These are phyloP conservation scores for Ganoderma sinense DNA, from an alignment of 1,284 basidiomycete species.

Conservation along the genomic window DNA sequence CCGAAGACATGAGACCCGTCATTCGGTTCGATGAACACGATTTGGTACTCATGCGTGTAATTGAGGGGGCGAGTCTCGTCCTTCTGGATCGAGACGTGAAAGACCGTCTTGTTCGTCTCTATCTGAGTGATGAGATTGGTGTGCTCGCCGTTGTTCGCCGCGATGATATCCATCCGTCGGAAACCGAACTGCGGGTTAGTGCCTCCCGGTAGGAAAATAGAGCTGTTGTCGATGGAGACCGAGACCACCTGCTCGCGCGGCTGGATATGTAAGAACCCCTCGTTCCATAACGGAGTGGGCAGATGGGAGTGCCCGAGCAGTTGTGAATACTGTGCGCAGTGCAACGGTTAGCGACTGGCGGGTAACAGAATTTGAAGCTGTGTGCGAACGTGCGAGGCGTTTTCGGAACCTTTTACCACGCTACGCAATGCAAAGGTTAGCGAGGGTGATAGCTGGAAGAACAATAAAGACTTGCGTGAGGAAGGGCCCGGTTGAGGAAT, in stretches of 20 bases:
- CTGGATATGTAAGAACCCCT: slow-evolving; percentile 25
- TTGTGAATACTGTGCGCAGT: slow-evolving; percentile 53
- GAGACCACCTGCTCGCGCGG: slow-evolving; percentile 56
- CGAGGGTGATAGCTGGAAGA: not conserved
- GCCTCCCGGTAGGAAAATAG: slow-evolving; percentile 63
- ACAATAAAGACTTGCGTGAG: slow-evolving; percentile 51
- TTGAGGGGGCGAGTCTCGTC: slow-evolving; percentile 56
- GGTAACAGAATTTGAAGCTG: not conserved
- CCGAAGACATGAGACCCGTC: slow-evolving; percentile 67
- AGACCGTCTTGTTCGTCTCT: slow-evolving; percentile 54
- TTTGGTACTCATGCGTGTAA: slow-evolving; percentile 65
- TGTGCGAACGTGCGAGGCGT: slow-evolving; percentile 53
- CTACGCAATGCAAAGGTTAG: slow-evolving; percentile 40
- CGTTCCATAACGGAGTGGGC: slow-evolving; percentile 60
- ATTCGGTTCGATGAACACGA: slow-evolving; percentile 66
- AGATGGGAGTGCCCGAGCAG: slow-evolving; percentile 46
- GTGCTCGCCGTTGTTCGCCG: slow-evolving; percentile 47
- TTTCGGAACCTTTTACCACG: slow-evolving; percentile 58
- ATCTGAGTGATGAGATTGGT: slow-evolving; percentile 48
- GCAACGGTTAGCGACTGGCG: not conserved
- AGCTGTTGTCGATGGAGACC: slow-evolving; percentile 63
- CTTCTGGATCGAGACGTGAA: slow-evolving; percentile 62
- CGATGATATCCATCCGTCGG: slow-evolving; percentile 65
- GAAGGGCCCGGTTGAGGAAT: slow-evolving; percentile 56
- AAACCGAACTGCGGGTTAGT: slow-evolving; percentile 58